Conservation (phyloP, 208 protist genomes). For the Naegleria gruberi region DNA sequence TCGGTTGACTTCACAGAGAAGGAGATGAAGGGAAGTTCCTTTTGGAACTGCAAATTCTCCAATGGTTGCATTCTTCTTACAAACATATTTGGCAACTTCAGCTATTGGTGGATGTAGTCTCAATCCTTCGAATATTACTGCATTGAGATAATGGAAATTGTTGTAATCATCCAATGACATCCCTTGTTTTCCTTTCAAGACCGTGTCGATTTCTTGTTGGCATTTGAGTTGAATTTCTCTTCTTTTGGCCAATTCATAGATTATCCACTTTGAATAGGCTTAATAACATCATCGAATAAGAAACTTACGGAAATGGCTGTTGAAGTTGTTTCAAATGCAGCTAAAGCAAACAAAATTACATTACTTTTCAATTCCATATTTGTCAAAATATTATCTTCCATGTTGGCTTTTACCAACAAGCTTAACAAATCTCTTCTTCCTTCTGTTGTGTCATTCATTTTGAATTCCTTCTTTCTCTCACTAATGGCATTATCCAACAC, state of each 20-base stretch:
- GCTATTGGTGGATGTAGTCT: neutral
- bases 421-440: neutral
- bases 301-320: too few species aligned
- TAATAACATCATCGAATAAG: too few species aligned
- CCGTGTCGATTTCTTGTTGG: neutral
- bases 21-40: too few species aligned
- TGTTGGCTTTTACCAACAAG: neutral
- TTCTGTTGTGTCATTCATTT: neutral
- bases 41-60: constrained; percentile 1
- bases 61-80: neutral
- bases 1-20: too few species aligned
- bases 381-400: neutral
- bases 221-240: neutral
- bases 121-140: neutral
- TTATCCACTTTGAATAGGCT: neutral
- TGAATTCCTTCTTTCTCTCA: neutral
- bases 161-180: neutral
- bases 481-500: neutral
- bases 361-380: neutral
- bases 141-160: neutral
- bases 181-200: neutral
- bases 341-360: neutral
- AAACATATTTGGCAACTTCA: neutral
- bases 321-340: neutral
- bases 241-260: neutral